These are phyloP conservation scores for Lachancea cidri DNA, from an alignment of 805 yeast genomes.

Conservation along the genomic window DNA sequence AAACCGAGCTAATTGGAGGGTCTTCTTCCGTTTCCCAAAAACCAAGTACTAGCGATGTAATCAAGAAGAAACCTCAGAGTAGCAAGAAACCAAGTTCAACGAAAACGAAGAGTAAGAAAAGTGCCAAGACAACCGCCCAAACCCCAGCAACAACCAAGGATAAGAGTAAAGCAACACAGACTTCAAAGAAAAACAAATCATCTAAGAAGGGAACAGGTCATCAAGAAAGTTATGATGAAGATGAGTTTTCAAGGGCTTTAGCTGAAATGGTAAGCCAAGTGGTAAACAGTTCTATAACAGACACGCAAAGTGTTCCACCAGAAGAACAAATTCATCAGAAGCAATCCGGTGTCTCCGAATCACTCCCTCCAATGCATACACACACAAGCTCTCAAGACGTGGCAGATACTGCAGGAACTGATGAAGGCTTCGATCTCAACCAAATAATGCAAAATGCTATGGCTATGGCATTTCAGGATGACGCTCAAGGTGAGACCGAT, in stretches of 20 bases:
- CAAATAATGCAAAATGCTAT: slow-evolving; percentile 74
- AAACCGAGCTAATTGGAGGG: slow-evolving; percentile 24
- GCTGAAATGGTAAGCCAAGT: slow-evolving; percentile 54
- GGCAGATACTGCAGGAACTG: slow-evolving; percentile 15
- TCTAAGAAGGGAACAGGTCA: slow-evolving; percentile 7
- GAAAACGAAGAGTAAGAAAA: slow-evolving; percentile 3
- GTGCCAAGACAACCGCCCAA: slow-evolving; percentile 1
- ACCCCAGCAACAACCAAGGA: slow-evolving; percentile 3
- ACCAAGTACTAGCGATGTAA: background rate
- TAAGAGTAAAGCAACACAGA: slow-evolving; percentile 7
- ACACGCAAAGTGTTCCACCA: slow-evolving; percentile 2
- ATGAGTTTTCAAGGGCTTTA: slow-evolving; percentile 46
- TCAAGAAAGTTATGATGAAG: slow-evolving; percentile 17
- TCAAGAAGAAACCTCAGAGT: slow-evolving; percentile 7
- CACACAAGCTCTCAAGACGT: background rate
- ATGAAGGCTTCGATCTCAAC: slow-evolving; percentile 57
- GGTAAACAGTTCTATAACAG: slow-evolving; percentile 36
- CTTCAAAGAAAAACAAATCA: slow-evolving; percentile 22
- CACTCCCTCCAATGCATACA: background rate
- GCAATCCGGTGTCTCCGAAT: background rate
- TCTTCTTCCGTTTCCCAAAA: slow-evolving; percentile 6
- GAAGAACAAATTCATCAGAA: background rate
- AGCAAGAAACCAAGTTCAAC: slow-evolving; percentile 5
- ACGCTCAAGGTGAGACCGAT: slow-evolving; percentile 14
- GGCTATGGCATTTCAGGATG: slow-evolving; percentile 68